Evolutionary conservation across 352 stramenopile species (phyloP), one percentile per base, ranked within the genome.

Genomic region (Phytophthora multivora): DNA sequence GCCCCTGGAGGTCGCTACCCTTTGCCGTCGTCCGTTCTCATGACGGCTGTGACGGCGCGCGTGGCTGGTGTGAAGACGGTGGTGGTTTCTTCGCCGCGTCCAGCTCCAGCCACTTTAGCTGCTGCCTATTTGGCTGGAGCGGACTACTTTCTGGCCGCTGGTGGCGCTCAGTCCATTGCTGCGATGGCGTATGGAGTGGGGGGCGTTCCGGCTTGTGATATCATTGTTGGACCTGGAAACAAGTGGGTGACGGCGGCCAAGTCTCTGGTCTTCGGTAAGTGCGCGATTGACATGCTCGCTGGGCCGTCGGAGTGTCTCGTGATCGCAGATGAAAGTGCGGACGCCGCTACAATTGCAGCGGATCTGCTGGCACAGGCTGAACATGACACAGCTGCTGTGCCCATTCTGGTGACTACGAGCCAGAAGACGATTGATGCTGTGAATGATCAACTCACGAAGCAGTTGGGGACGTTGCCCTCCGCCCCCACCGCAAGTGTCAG

Each of bases 191-290:
- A 98, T 71, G 97, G 97, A 25, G 75, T 98, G 5, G 84, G 82
- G 19, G 73, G 81, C 18, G 73, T 99, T 6, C 93, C 96, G 0
- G 30, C 83, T 8, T 99, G 96, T 70, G 97, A 99, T 80, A 98
- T 99, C 59, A 98, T 99, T 69, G 97, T 99, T 23, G 97, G 97
- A 30, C 97, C 97, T 1, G 97, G 97, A 25, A 99, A 99, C 86
- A 98, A 98, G 75, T 99, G 97, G 96, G 97, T 99, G n/a, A 99
- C 97, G 9, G 97, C 97, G 1, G 97, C 97, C 52, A 99, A 99
- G 77, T 97, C 87, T 30, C 88, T 99, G 13, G 96, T 99, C 36
- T 97, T 90, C 69, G 96, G 93, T 67, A 95, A 97, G 62, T 99
- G 96, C 71, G 96, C 93, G 15, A 99, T 99, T 73, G 97, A 99